Evolutionary conservation across 305 asterid species (phyloP).

Genomic region (Coffea humblotiana): DNA sequence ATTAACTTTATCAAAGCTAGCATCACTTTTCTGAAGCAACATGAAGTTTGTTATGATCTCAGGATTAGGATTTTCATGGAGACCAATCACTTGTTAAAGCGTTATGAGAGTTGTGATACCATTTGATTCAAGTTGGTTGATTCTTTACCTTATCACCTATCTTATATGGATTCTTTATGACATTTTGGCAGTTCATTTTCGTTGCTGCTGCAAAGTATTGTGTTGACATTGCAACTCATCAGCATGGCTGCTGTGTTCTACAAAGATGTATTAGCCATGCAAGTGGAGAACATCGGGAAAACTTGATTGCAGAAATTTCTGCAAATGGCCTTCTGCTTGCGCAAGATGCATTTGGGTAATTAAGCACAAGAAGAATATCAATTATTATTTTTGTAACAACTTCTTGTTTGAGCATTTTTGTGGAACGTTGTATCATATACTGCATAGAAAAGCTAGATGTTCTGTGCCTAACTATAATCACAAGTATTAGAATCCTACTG

Average conservation of each 20-base stretch:
- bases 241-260: constrained; percentile 92
- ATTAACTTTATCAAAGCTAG: neutral
- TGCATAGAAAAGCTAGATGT: neutral
- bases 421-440: neutral
- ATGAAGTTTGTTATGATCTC: neutral
- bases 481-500: neutral
- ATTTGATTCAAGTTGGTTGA: neutral
- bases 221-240: constrained; percentile 86
- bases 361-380: neutral
- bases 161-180: constrained; percentile 19
- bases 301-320: constrained; percentile 63
- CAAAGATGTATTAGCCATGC: constrained; percentile 83
- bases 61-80: neutral
- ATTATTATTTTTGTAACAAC: neutral
- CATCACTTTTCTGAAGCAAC: neutral
- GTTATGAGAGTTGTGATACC: neutral
- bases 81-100: neutral
- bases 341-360: constrained; percentile 94
- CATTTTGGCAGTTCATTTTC: constrained; percentile 72
- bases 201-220: constrained; percentile 84
- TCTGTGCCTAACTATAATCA: neutral
- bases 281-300: constrained; percentile 63
- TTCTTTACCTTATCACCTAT: neutral
- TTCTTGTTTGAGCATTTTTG: neutral
- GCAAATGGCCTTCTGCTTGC: constrained; percentile 77